Base-by-base conservation (phyloP, 495 filamentous ascomycete genomes). In the Penicilliopsis zonata region DNA sequence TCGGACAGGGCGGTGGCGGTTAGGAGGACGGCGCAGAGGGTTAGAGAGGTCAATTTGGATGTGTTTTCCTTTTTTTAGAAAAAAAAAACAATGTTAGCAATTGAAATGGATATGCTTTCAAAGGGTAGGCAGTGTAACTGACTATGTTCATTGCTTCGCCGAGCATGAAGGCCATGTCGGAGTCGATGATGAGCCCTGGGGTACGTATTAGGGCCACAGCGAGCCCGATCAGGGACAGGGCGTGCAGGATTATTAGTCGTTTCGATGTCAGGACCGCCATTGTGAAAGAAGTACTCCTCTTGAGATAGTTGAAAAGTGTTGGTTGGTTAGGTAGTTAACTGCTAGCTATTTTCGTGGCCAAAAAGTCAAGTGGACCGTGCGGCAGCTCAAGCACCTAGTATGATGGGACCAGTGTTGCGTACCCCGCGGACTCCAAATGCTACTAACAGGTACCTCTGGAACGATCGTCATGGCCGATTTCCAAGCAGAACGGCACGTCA, bases 141-240 rank as follows among this genome's bases (percentile, higher is more conserved):
- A 83, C 81, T 38, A 92, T 67, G 37, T 73, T 69, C 72, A 90
- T 76, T 26, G 83, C 67, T 51, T 90, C 84, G 26, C 86, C 86
- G 9, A 93, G 58, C 25, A 94, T 71, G 44, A 74, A 87, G 31
- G 93, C 82, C 7, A 93, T 43, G 26, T 82, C 78, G 34, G 86
- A 84, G 47, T 90, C 78, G 26, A 78, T 72, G 39, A 94, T 68
- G 36, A 65, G 57, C 22, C 54, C 49, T 3, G 86, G 86, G 16
- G 67, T 72, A 31, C 70, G 77, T 48, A 86, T 68, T 60, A 93
- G 78, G 68, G 86, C 84, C 55, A 77, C 86, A 47, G 73, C 80
- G 16, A 88, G 67, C 13, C 81, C 80, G 38, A 90, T 55, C 54
- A 88, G 78, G 64, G 88, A 80, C 52, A 93, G 68, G 42, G 76